Conservation (phyloP, 192 early-diverging fungal genomes). For the Cladochytrium replicatum region DNA sequence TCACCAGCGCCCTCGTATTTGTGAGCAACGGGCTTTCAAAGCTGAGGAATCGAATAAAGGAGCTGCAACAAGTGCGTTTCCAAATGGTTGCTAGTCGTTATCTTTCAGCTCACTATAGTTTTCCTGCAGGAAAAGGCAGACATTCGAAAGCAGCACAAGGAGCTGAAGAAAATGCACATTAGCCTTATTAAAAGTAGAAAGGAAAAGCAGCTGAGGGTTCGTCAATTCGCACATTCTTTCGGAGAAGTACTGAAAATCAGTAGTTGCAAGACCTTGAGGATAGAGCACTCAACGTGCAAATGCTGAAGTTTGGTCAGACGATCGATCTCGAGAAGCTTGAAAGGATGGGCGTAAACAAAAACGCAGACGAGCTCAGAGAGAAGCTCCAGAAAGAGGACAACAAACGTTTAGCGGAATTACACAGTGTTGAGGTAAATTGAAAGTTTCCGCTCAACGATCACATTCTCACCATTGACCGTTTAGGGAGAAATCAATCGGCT, state of each 20-base stretch:
- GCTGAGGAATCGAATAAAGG: constrained; percentile 40
- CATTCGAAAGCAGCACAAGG: constrained; percentile 48
- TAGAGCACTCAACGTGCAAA: constrained; percentile 46
- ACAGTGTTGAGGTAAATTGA: constrained; percentile 25
- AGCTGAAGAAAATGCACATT: constrained; percentile 51
- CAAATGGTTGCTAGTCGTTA: constrained; percentile 3
- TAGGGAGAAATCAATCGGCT: constrained; percentile 27
- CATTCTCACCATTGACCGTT: neutral
- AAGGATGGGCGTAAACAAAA: constrained; percentile 48
- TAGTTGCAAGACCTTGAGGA: constrained; percentile 40
- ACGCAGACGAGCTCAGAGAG: constrained; percentile 48
- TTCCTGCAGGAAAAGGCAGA: constrained; percentile 44
- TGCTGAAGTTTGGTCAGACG: constrained; percentile 55
- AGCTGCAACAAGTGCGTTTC: constrained; percentile 38
- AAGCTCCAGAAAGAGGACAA: constrained; percentile 47
- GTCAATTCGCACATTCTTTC: neutral
- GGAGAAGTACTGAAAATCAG: constrained; percentile 1
- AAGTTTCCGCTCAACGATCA: neutral
- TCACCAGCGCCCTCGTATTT: constrained; percentile 42
- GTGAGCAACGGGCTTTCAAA: constrained; percentile 36
- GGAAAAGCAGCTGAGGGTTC: constrained; percentile 44
- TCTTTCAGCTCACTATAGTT: neutral
- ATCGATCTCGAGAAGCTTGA: constrained; percentile 56
- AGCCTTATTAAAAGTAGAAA: constrained; percentile 40
- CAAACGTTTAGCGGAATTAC: constrained; percentile 35